Conservation (phyloP, 805 yeast genomes). For the Zygosaccharomyces bisporus region DNA sequence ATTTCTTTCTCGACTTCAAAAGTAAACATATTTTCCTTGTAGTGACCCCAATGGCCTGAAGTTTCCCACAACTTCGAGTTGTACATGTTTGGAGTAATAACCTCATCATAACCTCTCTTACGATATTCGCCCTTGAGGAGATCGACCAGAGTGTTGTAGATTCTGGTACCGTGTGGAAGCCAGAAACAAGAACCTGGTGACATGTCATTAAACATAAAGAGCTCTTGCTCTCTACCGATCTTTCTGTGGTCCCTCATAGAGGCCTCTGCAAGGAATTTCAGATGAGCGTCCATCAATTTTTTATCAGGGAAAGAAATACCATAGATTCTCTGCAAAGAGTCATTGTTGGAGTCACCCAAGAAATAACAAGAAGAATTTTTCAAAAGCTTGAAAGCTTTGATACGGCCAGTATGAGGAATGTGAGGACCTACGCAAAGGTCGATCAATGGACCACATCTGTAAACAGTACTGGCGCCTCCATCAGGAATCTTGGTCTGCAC, state of each 20-base stretch:
- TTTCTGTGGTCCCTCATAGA: constrained; percentile 94
- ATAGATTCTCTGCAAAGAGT: constrained; percentile 93
- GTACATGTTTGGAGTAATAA: constrained; percentile 98
- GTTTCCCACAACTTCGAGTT: constrained; percentile 97
- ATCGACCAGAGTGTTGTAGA: constrained; percentile 82
- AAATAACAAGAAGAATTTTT: constrained; percentile 96
- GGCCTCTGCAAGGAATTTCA: constrained; percentile 94
- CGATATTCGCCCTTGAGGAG: constrained; percentile 80
- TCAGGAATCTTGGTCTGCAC: constrained; percentile 89
- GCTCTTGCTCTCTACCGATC: constrained; percentile 94
- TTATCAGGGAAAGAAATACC: constrained; percentile 99
- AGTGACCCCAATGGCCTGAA: constrained; percentile 98
- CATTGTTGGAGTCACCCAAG: constrained; percentile 88
- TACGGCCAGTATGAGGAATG: constrained; percentile 94
- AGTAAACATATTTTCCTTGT: constrained; percentile 95
- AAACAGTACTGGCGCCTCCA: constrained; percentile 92
- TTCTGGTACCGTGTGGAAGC: constrained; percentile 99
- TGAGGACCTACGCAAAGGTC: constrained; percentile 98
- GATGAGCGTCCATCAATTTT: constrained; percentile 89
- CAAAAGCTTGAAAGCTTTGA: constrained; percentile 88
- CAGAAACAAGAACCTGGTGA: constrained; percentile 98
- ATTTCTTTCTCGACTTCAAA: constrained; percentile 96
- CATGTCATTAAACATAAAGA: constrained; percentile 92
- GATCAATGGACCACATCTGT: constrained; percentile 95
- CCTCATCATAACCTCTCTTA: constrained; percentile 95